Percentiles rank a stretch among this genome's conserved stretches.
Evolutionary conservation across 768 basidiomycete genomes (phyloP).

Genomic region (Paxillus involutus): DNA sequence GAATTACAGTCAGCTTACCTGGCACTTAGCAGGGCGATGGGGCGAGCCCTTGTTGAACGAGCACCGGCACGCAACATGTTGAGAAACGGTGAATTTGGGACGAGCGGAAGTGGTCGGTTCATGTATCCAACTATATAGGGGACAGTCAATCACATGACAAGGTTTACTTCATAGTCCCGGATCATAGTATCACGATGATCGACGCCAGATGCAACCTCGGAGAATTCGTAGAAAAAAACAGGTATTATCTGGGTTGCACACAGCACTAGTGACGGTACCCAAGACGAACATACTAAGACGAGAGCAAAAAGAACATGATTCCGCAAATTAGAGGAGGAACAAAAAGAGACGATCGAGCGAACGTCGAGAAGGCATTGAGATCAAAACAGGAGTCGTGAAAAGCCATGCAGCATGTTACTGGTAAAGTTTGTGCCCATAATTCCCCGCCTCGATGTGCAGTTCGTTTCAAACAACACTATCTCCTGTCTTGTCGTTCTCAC

Average conservation of each 20-base stretch:
- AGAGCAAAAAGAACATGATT: constrained; percentile 22
- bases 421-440: constrained; percentile 13
- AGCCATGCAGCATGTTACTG: constrained; percentile 13
- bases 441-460: constrained; percentile 15
- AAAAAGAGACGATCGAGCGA: constrained; percentile 11
- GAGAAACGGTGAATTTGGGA: not conserved
- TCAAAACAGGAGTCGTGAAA: constrained; percentile 15
- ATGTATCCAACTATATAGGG: constrained; percentile 1
- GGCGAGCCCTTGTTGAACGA: constrained; percentile 12
- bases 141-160: constrained; percentile 25
- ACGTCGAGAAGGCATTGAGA: constrained; percentile 7
- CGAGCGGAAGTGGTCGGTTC: not conserved
- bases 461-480: constrained; percentile 24
- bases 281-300: constrained; percentile 18
- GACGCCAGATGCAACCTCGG: not conserved
- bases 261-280: constrained; percentile 8
- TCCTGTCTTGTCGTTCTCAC: constrained; percentile 26
- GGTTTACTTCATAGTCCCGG: not conserved
- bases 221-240: not conserved
- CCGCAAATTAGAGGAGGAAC: constrained; percentile 16
- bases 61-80: constrained; percentile 25
- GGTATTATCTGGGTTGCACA: constrained; percentile 18
- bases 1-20: constrained; percentile 14
- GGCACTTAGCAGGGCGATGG: not conserved
- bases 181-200: not conserved